A percentile compares a stretch with the other conserved stretches of the same genome.
Conservation (phyloP, 140 eudicot species). For the Erigeron philadelphicus region DNA sequence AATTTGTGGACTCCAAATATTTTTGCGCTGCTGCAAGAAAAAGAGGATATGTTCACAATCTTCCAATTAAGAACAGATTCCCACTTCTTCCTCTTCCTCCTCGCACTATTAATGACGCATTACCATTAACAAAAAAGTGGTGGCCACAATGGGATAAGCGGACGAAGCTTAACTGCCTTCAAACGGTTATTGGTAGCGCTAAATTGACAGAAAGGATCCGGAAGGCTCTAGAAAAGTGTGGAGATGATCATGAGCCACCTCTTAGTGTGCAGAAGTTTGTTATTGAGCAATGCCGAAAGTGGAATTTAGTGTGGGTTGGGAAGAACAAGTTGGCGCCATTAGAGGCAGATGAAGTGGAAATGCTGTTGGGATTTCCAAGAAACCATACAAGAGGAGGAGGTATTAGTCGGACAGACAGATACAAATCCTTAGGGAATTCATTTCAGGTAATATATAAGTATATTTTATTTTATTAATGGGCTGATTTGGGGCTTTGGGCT, state of each 20-base stretch:
- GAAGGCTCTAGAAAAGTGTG: slow-evolving; percentile 53
- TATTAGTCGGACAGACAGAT: slow-evolving; percentile 77
- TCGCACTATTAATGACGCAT: slow-evolving; percentile 55
- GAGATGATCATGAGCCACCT: slow-evolving; percentile 46
- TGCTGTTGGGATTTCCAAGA: slow-evolving; percentile 75
- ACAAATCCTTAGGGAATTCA: slow-evolving; percentile 82
- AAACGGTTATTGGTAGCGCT: slow-evolving; percentile 68
- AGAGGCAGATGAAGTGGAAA: slow-evolving; percentile 85
- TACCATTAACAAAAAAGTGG: slow-evolving; percentile 70
- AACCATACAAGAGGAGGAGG: slow-evolving; percentile 95
- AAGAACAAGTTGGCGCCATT: slow-evolving; percentile 72
- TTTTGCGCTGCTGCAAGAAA: slow-evolving; percentile 79
- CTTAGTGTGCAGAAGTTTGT: slow-evolving; percentile 42
- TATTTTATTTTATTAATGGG: too few species aligned
- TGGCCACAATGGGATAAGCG: slow-evolving; percentile 91
- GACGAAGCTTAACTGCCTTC: slow-evolving; percentile 71
- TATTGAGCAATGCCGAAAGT: slow-evolving; percentile 58
- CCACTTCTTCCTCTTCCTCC: slow-evolving; percentile 76
- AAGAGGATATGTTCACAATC: slow-evolving; percentile 81
- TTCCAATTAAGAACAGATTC: slow-evolving; percentile 59
- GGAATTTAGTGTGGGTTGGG: slow-evolving; percentile 96
- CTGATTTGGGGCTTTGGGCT: too few species aligned
- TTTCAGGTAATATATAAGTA: slow-evolving; percentile 52
- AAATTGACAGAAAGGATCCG: slow-evolving; percentile 56
- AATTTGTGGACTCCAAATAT: slow-evolving; percentile 77